Percentiles rank a stretch among this genome's conserved stretches.
Evolutionary conservation across 768 basidiomycete genomes (phyloP).

Genomic region (Suillus paluster): DNA sequence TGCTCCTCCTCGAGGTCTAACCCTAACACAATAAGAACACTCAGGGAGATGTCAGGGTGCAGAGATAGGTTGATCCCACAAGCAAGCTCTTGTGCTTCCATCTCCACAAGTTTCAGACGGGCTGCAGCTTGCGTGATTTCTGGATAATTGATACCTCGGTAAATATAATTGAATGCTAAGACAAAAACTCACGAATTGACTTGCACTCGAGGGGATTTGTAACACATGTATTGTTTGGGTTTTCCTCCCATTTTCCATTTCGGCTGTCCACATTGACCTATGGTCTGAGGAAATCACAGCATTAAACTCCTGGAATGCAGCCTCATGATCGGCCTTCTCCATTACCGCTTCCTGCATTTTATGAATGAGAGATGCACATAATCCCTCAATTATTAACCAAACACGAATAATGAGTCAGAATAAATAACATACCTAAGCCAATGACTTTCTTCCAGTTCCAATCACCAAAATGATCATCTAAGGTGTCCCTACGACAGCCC

Average conservation of each 20-base stretch:
- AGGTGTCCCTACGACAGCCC: conserved; percentile 32
- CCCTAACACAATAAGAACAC: conserved; percentile 14
- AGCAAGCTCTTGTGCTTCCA: conserved; percentile 9
- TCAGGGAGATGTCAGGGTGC: conserved; percentile 12
- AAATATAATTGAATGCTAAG: neutral
- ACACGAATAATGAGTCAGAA: neutral
- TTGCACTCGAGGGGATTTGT: neutral
- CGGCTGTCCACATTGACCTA: neutral
- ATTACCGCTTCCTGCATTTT: conserved; percentile 7
- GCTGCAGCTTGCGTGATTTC: neutral
- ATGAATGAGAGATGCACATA: neutral
- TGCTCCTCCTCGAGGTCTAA: conserved; percentile 22
- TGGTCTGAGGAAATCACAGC: neutral
- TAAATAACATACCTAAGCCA: conserved; percentile 24
- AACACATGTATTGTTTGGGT: neutral
- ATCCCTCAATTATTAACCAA: neutral
- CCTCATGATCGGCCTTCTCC: conserved; percentile 5
- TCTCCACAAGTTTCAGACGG: conserved; percentile 11
- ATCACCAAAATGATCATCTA: conserved; percentile 41
- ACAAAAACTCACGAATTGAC: neutral
- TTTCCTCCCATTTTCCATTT: neutral
- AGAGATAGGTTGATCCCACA: neutral
- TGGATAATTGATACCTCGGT: neutral
- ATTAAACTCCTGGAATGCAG: conserved; percentile 4
- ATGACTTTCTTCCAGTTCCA: conserved; percentile 38